These are phyloP conservation scores for Nakazawaea siamensis DNA, from an alignment of 805 yeast genomes.

Conservation along the genomic window DNA sequence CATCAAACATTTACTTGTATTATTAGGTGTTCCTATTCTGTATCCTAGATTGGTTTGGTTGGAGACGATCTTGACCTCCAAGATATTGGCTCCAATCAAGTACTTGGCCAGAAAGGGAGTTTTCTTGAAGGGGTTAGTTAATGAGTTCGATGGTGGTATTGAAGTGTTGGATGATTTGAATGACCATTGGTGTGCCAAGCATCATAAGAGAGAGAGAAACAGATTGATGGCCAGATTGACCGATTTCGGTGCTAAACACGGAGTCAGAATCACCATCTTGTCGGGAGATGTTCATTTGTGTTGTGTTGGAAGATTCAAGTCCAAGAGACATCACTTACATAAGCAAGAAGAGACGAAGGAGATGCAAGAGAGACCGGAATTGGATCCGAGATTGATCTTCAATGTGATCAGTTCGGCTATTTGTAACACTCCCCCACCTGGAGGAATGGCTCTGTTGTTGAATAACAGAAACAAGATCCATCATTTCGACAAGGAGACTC, in stretches of 20 bases:
- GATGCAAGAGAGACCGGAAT: constrained; percentile 42
- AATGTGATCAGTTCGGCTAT: constrained; percentile 89
- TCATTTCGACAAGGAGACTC: constrained; percentile 53
- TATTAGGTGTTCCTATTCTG: constrained; percentile 92
- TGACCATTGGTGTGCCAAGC: constrained; percentile 93
- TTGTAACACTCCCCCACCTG: constrained; percentile 88
- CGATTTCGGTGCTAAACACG: constrained; percentile 53
- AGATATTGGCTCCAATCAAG: constrained; percentile 54
- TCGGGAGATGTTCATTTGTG: constrained; percentile 94
- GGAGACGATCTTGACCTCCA: constrained; percentile 64
- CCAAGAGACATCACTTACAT: constrained; percentile 41
- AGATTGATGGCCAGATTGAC: constrained; percentile 50
- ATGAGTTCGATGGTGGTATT: constrained; percentile 86
- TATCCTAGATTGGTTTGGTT: constrained; percentile 93
- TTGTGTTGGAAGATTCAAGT: constrained; percentile 68
- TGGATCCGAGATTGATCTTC: constrained; percentile 69
- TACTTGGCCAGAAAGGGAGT: constrained; percentile 54
- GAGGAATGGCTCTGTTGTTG: constrained; percentile 69
- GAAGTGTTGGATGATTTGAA: constrained; percentile 89
- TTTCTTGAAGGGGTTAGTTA: constrained; percentile 64
- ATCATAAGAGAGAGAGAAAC: constrained; percentile 85
- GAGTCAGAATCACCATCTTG: constrained; percentile 73
- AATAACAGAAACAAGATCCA: constrained; percentile 63
- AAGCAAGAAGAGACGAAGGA: constrained; percentile 29
- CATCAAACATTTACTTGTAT: constrained; percentile 67